These are phyloP conservation scores for Simmondsia chinensis DNA, from an alignment of 148 eudicot species.

Conservation along the genomic window DNA sequence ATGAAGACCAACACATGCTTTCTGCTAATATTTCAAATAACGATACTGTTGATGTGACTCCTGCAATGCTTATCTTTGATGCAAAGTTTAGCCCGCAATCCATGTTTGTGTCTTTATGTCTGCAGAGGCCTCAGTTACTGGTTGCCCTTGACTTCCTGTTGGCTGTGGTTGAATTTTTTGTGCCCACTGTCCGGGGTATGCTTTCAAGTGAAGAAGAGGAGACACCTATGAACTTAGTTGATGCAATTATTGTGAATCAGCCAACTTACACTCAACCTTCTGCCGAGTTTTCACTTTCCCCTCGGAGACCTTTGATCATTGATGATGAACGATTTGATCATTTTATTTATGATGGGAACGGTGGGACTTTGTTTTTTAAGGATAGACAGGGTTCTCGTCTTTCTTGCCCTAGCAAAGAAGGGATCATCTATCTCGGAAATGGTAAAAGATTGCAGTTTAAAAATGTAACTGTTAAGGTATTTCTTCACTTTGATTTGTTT, in stretches of 20 bases:
- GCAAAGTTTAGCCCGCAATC: conserved; percentile 49
- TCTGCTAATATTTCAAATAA: conserved; percentile 16
- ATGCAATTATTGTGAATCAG: conserved; percentile 61
- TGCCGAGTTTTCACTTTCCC: conserved; percentile 56
- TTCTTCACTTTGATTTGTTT: background rate
- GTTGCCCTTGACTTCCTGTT: conserved; percentile 95
- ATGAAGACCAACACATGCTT: conserved; percentile 21
- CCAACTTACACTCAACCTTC: conserved; percentile 50
- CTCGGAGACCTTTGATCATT: conserved; percentile 64
- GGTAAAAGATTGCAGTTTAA: conserved; percentile 76
- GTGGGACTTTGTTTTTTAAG: conserved; percentile 63
- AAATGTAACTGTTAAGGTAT: conserved; percentile 73
- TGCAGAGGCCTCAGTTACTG: conserved; percentile 94
- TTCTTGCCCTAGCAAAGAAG: conserved; percentile 52
- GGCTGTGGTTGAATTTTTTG: conserved; percentile 87
- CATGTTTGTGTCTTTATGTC: conserved; percentile 56
- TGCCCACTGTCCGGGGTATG: conserved; percentile 60
- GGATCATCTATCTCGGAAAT: conserved; percentile 67
- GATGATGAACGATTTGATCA: conserved; percentile 68
- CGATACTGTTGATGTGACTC: conserved; percentile 25
- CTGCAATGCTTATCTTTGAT: conserved; percentile 89
- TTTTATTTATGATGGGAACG: conserved; percentile 80
- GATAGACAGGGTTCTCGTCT: conserved; percentile 51
- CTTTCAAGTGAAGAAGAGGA: conserved; percentile 64
- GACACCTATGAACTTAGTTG: conserved; percentile 31